Conservation (phyloP, 352 stramenopile species). For the Phytophthora pinifolia region DNA sequence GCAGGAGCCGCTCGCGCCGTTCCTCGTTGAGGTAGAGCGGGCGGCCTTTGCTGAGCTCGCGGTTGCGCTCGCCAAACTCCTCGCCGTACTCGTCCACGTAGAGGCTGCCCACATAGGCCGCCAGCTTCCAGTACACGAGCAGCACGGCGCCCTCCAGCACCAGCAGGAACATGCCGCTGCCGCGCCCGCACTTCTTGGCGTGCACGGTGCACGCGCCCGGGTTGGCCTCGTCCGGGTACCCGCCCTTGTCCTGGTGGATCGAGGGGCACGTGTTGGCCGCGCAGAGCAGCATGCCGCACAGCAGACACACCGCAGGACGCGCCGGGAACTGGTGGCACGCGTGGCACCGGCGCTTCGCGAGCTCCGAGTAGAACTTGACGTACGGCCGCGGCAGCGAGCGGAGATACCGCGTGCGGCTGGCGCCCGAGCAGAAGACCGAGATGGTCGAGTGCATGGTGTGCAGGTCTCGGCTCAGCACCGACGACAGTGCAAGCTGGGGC, state of each 20-base stretch:
- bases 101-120: slow-evolving; percentile 78
- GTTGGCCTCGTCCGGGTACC: slow-evolving; percentile 78
- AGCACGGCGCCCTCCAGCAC: slow-evolving; percentile 84
- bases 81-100: slow-evolving; percentile 90
- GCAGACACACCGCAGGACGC: slow-evolving; percentile 80
- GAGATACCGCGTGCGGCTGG: slow-evolving; percentile 71
- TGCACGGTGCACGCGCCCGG: slow-evolving; percentile 82
- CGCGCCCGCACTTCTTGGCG: slow-evolving; percentile 83
- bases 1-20: slow-evolving; percentile 65
- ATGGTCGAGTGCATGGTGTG: slow-evolving; percentile 81
- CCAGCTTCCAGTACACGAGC: slow-evolving; percentile 87
- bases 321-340: slow-evolving; percentile 79
- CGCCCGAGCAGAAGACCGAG: slow-evolving; percentile 63
- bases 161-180: slow-evolving; percentile 81
- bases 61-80: slow-evolving; percentile 85
- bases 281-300: slow-evolving; percentile 80
- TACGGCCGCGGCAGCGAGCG: slow-evolving; percentile 73
- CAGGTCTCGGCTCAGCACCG: slow-evolving; percentile 61
- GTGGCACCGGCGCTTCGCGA: slow-evolving; percentile 79
- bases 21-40: slow-evolving; percentile 81
- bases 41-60: slow-evolving; percentile 77
- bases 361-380: slow-evolving; percentile 83
- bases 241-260: slow-evolving; percentile 65
- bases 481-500: slow-evolving; percentile 34
- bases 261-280: slow-evolving; percentile 81